Conservation (phyloP, 257 asterid species). For the Gentiana macrophylla region DNA sequence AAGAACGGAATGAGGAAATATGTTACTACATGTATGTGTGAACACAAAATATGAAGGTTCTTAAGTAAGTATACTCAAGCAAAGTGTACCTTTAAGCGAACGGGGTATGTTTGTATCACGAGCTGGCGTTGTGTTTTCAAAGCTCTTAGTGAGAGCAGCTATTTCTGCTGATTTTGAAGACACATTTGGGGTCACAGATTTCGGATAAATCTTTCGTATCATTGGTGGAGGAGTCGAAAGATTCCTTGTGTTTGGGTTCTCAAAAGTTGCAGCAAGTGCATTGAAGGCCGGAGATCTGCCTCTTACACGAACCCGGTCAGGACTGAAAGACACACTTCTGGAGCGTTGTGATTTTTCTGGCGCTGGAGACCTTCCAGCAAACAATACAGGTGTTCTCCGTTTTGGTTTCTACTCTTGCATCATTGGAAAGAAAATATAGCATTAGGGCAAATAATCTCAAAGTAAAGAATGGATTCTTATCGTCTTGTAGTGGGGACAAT, state of each 20-base stretch:
- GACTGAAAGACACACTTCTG: conserved; percentile 96
- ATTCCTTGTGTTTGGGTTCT: conserved; percentile 68
- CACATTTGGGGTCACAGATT: conserved; percentile 67
- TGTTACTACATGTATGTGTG: not conserved
- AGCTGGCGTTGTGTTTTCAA: conserved; percentile 60
- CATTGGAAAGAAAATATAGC: not conserved
- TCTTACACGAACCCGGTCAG: conserved; percentile 95
- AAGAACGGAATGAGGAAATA: not conserved
- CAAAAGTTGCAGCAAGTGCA: conserved; percentile 90
- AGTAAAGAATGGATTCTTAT: no score
- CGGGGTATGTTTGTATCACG: conserved; percentile 51
- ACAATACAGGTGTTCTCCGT: conserved; percentile 59
- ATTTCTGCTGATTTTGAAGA: conserved; percentile 62
- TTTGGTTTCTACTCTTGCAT: conserved; percentile 62
- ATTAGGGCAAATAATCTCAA: no score
- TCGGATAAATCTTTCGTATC: conserved; percentile 78
- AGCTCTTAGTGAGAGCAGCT: conserved; percentile 50
- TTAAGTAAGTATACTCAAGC: conserved; percentile 1
- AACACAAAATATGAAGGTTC: not conserved
- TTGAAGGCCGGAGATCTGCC: conserved; percentile 98
- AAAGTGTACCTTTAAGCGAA: conserved; percentile 46
- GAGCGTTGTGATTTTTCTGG: conserved; percentile 86
- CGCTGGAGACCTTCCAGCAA: conserved; percentile 74
- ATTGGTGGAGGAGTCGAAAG: conserved; percentile 93
- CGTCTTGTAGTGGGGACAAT: no score